Percentiles rank a stretch among this genome's conserved stretches.
Evolutionary conservation across 306 rosid genomes (phyloP).

Genomic region (Elaeagnus macrophylla): DNA sequence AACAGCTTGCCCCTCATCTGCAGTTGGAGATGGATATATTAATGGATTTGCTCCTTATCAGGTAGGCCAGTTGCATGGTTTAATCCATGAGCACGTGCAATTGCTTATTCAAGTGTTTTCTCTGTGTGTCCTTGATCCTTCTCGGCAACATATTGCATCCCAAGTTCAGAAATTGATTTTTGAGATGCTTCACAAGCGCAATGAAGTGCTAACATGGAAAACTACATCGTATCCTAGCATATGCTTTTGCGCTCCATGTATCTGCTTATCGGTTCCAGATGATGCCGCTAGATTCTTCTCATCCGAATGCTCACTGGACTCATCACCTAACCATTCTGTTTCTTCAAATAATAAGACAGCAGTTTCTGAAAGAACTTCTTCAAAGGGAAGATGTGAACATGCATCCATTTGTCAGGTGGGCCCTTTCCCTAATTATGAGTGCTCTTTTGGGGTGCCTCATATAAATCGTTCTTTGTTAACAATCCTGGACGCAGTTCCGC

Average conservation of each 20-base stretch:
- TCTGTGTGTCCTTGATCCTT: slow-evolving; percentile 60
- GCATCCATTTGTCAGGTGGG: slow-evolving; percentile 31
- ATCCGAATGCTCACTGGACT: slow-evolving; percentile 26
- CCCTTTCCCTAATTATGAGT: slow-evolving; percentile 31
- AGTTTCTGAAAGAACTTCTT: slow-evolving; percentile 17
- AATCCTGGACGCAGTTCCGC: slow-evolving; percentile 71
- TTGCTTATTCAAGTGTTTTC: slow-evolving; percentile 91
- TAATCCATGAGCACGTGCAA: slow-evolving; percentile 87
- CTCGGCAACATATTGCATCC: slow-evolving; percentile 69
- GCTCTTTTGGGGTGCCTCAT: slow-evolving; percentile 55
- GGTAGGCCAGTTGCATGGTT: slow-evolving; percentile 67
- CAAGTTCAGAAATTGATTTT: slow-evolving; percentile 63
- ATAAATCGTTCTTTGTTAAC: slow-evolving; percentile 49
- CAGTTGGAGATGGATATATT: slow-evolving; percentile 42
- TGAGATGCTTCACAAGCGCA: slow-evolving; percentile 69
- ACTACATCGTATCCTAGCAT: slow-evolving; percentile 60
- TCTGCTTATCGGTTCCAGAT: slow-evolving; percentile 35
- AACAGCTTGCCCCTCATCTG: slow-evolving; percentile 31
- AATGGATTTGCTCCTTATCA: slow-evolving; percentile 79
- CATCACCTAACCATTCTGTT: slow-evolving; percentile 28
- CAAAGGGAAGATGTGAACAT: slow-evolving; percentile 29
- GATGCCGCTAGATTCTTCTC: slow-evolving; percentile 32
- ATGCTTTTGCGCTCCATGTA: slow-evolving; percentile 49
- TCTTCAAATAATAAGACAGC: slow-evolving; percentile 33
- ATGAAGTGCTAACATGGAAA: slow-evolving; percentile 47